These are phyloP conservation scores for Ustilago cynodontis DNA, from an alignment of 1,284 basidiomycete genomes.

Conservation along the genomic window DNA sequence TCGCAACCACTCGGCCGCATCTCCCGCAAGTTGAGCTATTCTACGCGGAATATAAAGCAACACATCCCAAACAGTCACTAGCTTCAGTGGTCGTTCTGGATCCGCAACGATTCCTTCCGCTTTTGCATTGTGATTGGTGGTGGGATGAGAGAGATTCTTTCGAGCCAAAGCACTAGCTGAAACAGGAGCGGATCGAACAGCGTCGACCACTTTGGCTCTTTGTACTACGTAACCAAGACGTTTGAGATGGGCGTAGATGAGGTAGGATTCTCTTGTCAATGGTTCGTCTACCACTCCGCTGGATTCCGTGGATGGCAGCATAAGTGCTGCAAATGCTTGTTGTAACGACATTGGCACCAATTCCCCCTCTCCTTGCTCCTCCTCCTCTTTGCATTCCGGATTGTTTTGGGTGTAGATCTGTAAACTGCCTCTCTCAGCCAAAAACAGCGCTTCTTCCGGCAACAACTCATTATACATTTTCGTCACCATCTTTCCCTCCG, in stretches of 20 bases:
- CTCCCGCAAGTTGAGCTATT: conserved; percentile 28
- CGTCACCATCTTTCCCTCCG: conserved; percentile 19
- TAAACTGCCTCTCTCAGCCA: conserved; percentile 77
- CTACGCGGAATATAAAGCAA: conserved; percentile 50
- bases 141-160: conserved; percentile 14
- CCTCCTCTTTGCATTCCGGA: conserved; percentile 29
- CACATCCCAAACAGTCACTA: conserved; percentile 53
- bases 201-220: conserved; percentile 72
- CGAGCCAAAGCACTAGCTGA: conserved; percentile 14
- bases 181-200: conserved; percentile 36
- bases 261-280: conserved; percentile 82
- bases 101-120: conserved; percentile 49
- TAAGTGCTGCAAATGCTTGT: conserved; percentile 86
- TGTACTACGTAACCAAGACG: conserved; percentile 90
- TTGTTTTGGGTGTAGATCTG: conserved; percentile 32
- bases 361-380: conserved; percentile 64
- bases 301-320: conserved; percentile 68
- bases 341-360: conserved; percentile 84
- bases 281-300: conserved; percentile 78
- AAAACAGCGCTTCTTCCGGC: conserved; percentile 92
- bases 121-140: not conserved
- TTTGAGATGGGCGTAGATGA: conserved; percentile 91
- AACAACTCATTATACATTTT: conserved; percentile 77
- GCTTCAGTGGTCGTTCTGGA: conserved; percentile 46
- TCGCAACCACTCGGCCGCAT: conserved; percentile 18